phyloP scores from a whole-genome alignment of 2,329 filamentous ascomycete genomes.

The Periconia macrospinosa region DNA sequence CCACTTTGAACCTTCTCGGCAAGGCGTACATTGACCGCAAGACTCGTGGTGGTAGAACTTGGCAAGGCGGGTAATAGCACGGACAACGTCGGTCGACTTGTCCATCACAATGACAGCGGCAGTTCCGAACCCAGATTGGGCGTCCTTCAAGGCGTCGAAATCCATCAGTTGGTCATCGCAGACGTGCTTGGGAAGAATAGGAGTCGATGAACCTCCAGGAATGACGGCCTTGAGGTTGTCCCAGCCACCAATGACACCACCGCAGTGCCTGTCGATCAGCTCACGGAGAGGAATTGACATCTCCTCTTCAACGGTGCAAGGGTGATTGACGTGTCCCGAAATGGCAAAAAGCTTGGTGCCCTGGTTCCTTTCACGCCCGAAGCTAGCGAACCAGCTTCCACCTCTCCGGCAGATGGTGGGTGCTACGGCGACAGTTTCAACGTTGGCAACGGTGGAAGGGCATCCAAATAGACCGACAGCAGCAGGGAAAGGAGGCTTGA shows the following conservation, averaged over 20 bases:
- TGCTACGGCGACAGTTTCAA: conserved; percentile 93
- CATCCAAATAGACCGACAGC: conserved; percentile 97
- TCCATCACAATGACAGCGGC: conserved; percentile 99
- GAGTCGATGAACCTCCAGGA: conserved; percentile 93
- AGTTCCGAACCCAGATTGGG: conserved; percentile 93
- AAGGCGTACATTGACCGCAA: conserved; percentile 99
- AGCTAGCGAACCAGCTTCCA: conserved; percentile 87
- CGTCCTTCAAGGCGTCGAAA: conserved; percentile 97
- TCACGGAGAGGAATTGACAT: conserved; percentile 97
- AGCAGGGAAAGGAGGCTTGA: conserved; percentile 98
- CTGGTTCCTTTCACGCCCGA: conserved; percentile 93
- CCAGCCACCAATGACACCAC: conserved; percentile 94
- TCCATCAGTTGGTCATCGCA: conserved; percentile 99
- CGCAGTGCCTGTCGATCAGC: conserved; percentile 97
- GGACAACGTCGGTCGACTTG: conserved; percentile 94
- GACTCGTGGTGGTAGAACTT: conserved; percentile 99
- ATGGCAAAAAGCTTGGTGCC: conserved; percentile 99
- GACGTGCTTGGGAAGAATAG: conserved; percentile 84
- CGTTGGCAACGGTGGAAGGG: conserved; percentile 96
- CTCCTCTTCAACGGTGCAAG: conserved; percentile 96
- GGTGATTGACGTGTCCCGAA: conserved; percentile 98
- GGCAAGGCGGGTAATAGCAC: conserved; percentile 87
- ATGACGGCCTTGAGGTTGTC: conserved; percentile 96
- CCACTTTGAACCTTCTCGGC: conserved; percentile 98
- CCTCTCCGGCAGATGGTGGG: conserved; percentile 95